Percentiles rank a stretch among this genome's conserved stretches.
Evolutionary conservation across 2,329 filamentous ascomycete species (phyloP).

Genomic region (Paramyrothecium roridum): DNA sequence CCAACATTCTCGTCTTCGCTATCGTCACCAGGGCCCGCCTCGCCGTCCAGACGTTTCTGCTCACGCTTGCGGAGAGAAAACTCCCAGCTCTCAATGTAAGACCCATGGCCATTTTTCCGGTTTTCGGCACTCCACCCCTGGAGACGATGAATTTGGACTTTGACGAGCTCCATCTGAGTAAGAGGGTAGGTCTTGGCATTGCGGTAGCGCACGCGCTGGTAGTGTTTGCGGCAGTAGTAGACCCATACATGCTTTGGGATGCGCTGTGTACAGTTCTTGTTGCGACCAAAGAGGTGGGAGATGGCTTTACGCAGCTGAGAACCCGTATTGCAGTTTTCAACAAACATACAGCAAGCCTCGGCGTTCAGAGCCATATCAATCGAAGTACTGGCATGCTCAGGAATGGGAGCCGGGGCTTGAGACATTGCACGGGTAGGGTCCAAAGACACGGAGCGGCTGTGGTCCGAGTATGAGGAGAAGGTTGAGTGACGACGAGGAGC

Average conservation of each 20-base stretch:
- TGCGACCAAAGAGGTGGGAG: constrained; percentile 78
- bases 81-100: constrained; percentile 48
- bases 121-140: constrained; percentile 60
- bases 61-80: constrained; percentile 64
- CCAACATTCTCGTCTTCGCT: constrained; percentile 24
- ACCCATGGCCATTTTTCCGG: constrained; percentile 21
- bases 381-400: constrained; percentile 9
- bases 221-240: constrained; percentile 77
- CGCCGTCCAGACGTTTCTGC: constrained; percentile 48
- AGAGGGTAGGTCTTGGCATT: constrained; percentile 58
- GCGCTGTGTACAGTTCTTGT: constrained; percentile 71
- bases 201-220: constrained; percentile 73
- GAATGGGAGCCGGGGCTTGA: neutral
- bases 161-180: constrained; percentile 62
- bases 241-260: constrained; percentile 72
- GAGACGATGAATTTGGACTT: constrained; percentile 59
- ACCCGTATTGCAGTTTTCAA: constrained; percentile 54
- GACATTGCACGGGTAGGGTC: constrained; percentile 5
- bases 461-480: neutral
- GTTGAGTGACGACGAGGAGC: neutral
- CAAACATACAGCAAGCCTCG: constrained; percentile 49
- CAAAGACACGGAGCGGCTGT: neutral
- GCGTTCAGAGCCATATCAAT: constrained; percentile 15
- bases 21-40: constrained; percentile 19
- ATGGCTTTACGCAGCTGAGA: constrained; percentile 70